phyloP scores from a whole-genome alignment of 1,284 basidiomycete genomes.

The Inonotus obliquus region DNA sequence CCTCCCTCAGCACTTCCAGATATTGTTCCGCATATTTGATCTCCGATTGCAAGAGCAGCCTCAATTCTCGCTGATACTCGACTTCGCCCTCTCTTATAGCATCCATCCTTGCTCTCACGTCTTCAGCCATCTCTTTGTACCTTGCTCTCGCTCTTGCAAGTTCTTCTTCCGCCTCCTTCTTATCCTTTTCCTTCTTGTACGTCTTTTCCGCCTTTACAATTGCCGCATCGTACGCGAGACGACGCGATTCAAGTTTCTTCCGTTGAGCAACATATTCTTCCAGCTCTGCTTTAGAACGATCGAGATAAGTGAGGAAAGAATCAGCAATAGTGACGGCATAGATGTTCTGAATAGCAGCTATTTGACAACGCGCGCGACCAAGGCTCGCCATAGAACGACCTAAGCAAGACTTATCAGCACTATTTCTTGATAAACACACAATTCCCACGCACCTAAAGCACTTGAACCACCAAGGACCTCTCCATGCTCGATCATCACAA shows the following conservation, averaged over 20 bases:
- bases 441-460: constrained; percentile 49
- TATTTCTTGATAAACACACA: too few species aligned
- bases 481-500: constrained; percentile 83
- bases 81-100: constrained; percentile 75
- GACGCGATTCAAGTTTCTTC: constrained; percentile 63
- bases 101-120: constrained; percentile 70
- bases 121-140: constrained; percentile 80
- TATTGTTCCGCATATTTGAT: constrained; percentile 71
- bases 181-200: constrained; percentile 67
- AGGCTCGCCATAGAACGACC: constrained; percentile 67
- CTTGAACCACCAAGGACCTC: constrained; percentile 75
- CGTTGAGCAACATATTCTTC: constrained; percentile 65
- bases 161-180: constrained; percentile 70
- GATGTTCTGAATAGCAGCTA: constrained; percentile 77
- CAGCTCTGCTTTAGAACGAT: constrained; percentile 60
- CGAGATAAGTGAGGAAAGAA: constrained; percentile 63
- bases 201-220: constrained; percentile 58
- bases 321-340: constrained; percentile 68
- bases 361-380: constrained; percentile 77
- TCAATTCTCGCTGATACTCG: constrained; percentile 63
- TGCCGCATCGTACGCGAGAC: constrained; percentile 58
- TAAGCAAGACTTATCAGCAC: constrained; percentile 25
- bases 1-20: constrained; percentile 62
- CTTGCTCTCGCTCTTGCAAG: constrained; percentile 60
- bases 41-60: constrained; percentile 66